A percentile compares a stretch with the other conserved stretches of the same genome.
Conservation (phyloP, 2,329 filamentous ascomycete genomes). For the Xylariaceae sp. region DNA sequence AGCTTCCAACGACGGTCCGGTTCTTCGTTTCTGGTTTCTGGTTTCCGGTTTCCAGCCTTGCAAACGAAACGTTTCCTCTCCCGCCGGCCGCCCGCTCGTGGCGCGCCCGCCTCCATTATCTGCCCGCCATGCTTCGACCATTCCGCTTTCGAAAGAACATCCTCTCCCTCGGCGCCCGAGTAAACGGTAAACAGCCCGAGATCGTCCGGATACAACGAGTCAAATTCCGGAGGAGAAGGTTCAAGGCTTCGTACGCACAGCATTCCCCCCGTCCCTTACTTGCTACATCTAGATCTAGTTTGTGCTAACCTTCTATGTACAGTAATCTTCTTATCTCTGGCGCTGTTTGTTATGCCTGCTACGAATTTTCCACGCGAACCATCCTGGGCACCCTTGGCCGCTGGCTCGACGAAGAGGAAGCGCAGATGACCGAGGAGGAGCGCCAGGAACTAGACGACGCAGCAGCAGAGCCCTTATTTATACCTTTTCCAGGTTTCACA, state of each 20-base stretch:
- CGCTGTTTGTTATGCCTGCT: slow-evolving; percentile 47
- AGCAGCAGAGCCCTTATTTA: slow-evolving; percentile 57
- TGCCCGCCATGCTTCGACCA: slow-evolving; percentile 40
- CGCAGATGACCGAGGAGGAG: slow-evolving; percentile 52
- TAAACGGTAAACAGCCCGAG: slow-evolving; percentile 28
- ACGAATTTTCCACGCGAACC: slow-evolving; percentile 52
- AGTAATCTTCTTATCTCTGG: slow-evolving; percentile 40
- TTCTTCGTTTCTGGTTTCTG: background rate
- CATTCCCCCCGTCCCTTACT: background rate
- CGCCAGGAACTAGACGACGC: slow-evolving; percentile 49
- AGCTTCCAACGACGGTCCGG: background rate
- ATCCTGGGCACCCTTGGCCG: slow-evolving; percentile 55
- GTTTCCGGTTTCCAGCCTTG: too few relatives aligned
- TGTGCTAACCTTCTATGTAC: background rate
- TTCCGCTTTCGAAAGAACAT: slow-evolving; percentile 36
- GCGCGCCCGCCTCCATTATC: slow-evolving; percentile 30
- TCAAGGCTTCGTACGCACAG: slow-evolving; percentile 34
- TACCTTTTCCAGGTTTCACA: slow-evolving; percentile 68
- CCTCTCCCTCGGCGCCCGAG: slow-evolving; percentile 29
- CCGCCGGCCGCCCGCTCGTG: slow-evolving; percentile 37
- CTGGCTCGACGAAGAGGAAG: slow-evolving; percentile 51
- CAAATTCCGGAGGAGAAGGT: slow-evolving; percentile 37
- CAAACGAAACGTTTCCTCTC: background rate
- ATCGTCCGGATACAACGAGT: slow-evolving; percentile 40
- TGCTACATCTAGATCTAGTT: background rate